A percentile compares a stretch with the other conserved stretches of the same genome.
These are phyloP conservation scores for Podila horticola DNA, from an alignment of 192 early-diverging fungal species.

Conservation along the genomic window DNA sequence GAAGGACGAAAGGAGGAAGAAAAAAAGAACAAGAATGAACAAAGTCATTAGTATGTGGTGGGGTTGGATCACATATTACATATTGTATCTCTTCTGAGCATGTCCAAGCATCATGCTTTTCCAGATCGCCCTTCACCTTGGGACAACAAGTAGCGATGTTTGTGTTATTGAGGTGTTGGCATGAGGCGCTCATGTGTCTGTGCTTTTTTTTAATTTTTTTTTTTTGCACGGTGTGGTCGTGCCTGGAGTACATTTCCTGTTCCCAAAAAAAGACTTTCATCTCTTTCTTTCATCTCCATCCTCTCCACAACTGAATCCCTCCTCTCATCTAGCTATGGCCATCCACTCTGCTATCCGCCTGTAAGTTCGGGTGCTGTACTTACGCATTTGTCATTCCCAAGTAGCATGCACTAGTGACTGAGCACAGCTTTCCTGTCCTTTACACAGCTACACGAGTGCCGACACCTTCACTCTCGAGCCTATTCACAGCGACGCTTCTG, in stretches of 20 bases:
- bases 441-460: conserved; percentile 61
- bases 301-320: neutral
- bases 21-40: too few relatives aligned
- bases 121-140: too few relatives aligned
- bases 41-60: too few relatives aligned
- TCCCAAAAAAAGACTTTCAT: neutral
- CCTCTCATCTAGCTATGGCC: neutral
- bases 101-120: too few relatives aligned
- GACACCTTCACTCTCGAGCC: conserved; percentile 70
- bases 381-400: neutral
- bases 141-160: neutral
- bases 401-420: too few relatives aligned
- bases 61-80: too few relatives aligned
- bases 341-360: neutral
- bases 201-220: too few relatives aligned
- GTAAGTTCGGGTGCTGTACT: neutral
- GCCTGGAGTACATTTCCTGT: neutral
- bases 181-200: neutral
- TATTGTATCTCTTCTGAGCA: too few relatives aligned
- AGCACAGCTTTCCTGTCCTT: neutral
- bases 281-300: neutral
- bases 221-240: neutral
- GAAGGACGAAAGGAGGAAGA: neutral
- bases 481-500: conserved; percentile 54
- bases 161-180: neutral